phyloP scores from a whole-genome alignment of 208 protist genomes.

The Sergeia podlipaevii region DNA sequence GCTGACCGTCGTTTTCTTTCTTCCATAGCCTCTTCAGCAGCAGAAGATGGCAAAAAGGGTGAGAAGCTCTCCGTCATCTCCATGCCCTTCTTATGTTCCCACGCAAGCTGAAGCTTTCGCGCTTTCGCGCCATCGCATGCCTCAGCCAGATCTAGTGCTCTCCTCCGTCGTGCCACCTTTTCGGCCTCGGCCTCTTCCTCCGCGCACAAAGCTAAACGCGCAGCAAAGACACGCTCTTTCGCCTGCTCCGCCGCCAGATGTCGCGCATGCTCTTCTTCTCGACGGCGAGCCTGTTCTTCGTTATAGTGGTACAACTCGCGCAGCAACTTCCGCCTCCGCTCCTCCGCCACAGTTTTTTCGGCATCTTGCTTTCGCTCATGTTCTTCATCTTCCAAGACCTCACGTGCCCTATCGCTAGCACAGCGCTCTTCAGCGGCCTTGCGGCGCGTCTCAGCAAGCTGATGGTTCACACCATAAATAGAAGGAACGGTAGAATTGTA shows the following conservation, averaged over 20 bases:
- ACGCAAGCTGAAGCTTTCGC: too few relatives aligned
- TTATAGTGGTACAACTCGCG: background rate
- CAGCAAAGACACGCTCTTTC: too few relatives aligned
- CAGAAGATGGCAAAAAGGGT: too few relatives aligned
- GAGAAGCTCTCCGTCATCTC: conserved; percentile 4
- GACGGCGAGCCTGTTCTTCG: conserved; percentile 1
- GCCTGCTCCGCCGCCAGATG: conserved; percentile 8
- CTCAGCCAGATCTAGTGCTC: too few relatives aligned
- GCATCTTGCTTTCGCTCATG: background rate
- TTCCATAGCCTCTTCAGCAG: too few relatives aligned
- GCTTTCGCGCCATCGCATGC: too few relatives aligned
- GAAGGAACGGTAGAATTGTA: conserved; percentile 64
- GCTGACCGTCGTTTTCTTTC: too few relatives aligned
- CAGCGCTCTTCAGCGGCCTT: conserved; percentile 10
- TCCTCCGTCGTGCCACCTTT: conserved; percentile 5
- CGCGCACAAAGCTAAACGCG: too few relatives aligned
- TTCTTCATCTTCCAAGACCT: conserved; percentile 7
- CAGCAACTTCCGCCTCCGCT: conserved; percentile 9
- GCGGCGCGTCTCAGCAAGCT: conserved; percentile 35
- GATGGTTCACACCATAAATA: conserved; percentile 58
- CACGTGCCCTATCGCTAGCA: conserved; percentile 4
- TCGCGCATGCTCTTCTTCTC: conserved; percentile 1
- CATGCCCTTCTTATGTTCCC: conserved; percentile 9
- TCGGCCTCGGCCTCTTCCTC: background rate
- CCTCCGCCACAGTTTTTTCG: conserved; percentile 6